Conservation (phyloP, 345 rosid species). For the Ailanthus altissimus region DNA sequence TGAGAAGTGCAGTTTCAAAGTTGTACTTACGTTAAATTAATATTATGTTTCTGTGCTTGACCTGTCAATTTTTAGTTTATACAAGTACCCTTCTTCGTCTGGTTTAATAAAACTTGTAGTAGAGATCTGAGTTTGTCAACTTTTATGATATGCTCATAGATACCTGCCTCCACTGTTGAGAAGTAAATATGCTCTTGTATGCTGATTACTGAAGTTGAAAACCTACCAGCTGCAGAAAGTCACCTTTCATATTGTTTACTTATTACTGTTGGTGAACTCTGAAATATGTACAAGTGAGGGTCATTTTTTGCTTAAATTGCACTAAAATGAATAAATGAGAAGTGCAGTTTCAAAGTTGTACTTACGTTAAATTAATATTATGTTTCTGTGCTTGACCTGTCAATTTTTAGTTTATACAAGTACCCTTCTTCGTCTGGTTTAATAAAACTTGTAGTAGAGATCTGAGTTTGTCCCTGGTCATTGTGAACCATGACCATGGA, state of each 20-base stretch:
- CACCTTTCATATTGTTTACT: neutral
- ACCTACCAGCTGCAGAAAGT: neutral
- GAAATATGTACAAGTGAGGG: neutral
- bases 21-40: neutral
- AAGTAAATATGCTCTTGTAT: neutral
- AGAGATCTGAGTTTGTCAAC: neutral
- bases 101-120: neutral
- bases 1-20: neutral
- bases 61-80: neutral
- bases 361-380: neutral
- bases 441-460: neutral
- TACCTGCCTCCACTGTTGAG: neutral
- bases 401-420: neutral
- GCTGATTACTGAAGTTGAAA: slow-evolving; percentile 4
- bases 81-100: neutral
- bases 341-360: neutral
- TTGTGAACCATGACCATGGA: neutral
- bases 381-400: neutral
- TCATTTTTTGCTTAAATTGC: neutral
- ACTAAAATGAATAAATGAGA: neutral
- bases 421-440: neutral
- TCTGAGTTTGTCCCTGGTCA: neutral
- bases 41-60: neutral
- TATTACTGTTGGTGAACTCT: neutral
- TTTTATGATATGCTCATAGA: neutral